Percentiles rank a stretch among this genome's conserved stretches.
phyloP scores from a whole-genome alignment of 164 flowering plant genomes.

The Liquidambar formosana region DNA sequence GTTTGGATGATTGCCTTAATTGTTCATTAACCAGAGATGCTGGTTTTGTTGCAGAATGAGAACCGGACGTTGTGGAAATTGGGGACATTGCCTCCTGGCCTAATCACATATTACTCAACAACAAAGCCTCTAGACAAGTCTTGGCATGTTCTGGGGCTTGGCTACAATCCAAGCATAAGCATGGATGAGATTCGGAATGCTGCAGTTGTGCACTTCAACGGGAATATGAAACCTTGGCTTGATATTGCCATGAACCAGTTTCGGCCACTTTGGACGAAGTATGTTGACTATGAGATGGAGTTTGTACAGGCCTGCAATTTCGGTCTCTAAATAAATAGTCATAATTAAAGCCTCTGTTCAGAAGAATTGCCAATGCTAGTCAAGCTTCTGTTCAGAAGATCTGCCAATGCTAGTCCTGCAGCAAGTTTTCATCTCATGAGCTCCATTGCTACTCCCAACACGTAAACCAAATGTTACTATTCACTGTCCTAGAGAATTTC shows the following conservation, averaged over 20 bases:
- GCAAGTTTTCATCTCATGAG: background rate
- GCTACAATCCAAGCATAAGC: constrained; percentile 54
- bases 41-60: constrained; percentile 43
- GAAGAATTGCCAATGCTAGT: background rate
- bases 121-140: constrained; percentile 52
- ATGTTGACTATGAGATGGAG: constrained; percentile 49
- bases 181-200: constrained; percentile 48
- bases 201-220: constrained; percentile 55
- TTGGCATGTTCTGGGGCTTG: constrained; percentile 55
- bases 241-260: constrained; percentile 55
- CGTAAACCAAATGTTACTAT: background rate
- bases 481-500: background rate
- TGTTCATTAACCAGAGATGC: constrained; percentile 2
- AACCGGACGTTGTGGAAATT: constrained; percentile 49
- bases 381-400: background rate
- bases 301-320: constrained; percentile 52
- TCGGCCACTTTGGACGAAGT: constrained; percentile 44
- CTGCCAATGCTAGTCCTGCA: background rate
- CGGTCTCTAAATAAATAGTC: constrained; percentile 22
- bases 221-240: constrained; percentile 61
- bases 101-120: constrained; percentile 53
- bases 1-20: background rate
- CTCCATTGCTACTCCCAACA: background rate
- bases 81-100: constrained; percentile 49
- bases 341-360: background rate